Conservation (phyloP, 129 eudicot species). For the Pulicaria dysenterica region DNA sequence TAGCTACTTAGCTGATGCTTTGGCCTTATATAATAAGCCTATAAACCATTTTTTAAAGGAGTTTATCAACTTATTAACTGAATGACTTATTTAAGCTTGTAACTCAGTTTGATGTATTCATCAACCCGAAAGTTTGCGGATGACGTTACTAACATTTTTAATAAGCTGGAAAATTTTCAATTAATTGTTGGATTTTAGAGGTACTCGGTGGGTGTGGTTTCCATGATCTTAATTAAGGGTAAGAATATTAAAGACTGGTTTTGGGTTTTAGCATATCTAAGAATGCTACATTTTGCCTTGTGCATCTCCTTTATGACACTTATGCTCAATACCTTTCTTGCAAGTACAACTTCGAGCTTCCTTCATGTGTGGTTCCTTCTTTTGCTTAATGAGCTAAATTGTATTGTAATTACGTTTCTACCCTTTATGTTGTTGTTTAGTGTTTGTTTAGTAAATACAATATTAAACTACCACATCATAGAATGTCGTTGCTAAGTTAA, state of each 20-base stretch:
- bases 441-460: neutral
- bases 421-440: neutral
- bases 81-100: too few relatives aligned
- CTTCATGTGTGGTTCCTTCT: neutral
- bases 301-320: conserved; percentile 15
- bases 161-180: neutral
- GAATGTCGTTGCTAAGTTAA: neutral
- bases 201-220: neutral
- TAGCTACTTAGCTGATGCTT: too few relatives aligned
- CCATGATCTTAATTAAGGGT: neutral
- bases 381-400: neutral
- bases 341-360: conserved; percentile 14
- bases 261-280: conserved; percentile 34
- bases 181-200: neutral
- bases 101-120: too few relatives aligned
- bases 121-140: too few relatives aligned
- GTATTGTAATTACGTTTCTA: neutral
- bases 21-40: too few relatives aligned
- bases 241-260: neutral
- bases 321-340: conserved; percentile 39
- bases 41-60: too few relatives aligned
- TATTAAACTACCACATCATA: neutral
- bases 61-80: too few relatives aligned
- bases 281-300: conserved; percentile 20
- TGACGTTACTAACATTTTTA: too few relatives aligned